Evolutionary conservation across 768 basidiomycete genomes (phyloP), one percentile per base, ranked within the genome.

Genomic region (Pleurotus cornucopiae): DNA sequence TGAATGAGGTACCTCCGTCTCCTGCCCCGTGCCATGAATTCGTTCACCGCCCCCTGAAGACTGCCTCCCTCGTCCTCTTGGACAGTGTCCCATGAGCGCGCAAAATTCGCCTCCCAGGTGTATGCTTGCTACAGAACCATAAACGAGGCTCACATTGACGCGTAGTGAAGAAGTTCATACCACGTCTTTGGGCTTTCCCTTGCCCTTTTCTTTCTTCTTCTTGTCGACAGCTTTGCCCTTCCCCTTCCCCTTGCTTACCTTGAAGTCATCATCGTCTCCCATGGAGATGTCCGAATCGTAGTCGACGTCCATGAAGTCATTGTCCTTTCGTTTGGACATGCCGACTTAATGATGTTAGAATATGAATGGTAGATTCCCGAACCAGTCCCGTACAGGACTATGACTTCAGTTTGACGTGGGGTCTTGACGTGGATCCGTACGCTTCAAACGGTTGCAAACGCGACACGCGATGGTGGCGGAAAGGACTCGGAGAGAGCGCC

Each of bases 61-160:
- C 91, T 95, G 1, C 97, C 97, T 0, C 80, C 81, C 65, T 94
- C 96, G 68, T 98, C 97, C 69, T 98, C 96, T 67, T 95, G 91
- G 0, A 98, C 94, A 0, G 89, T 90, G 63, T 98, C 97, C 97
- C 97, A 99, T 46, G 92, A 91, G 39, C 94, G 86, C 34, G 89
- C 85, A 67, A 94, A 98, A 2, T 89, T 88, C 1, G 92, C 96
- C 67, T 98, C 96, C 96, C 96, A 99, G 26, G 94, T 90, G 62
- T 96, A 95, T 3, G 86, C 81, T 82, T 88, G 85, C 87, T 89
- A 44, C 57, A 14, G 46, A 56, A 37, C 26, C 18, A 57, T 53
- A 49, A 54, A n/a, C 12, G 30, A 58, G 68, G 57, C 63, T 73
- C 69, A 55, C 26, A 2, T 13, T 25, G 13, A 9, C 45, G 23